Evolutionary conservation across 2,329 filamentous ascomycete species (phyloP), one percentile per base, ranked within the genome.

Genomic region (Ambrosiella xylebori): DNA sequence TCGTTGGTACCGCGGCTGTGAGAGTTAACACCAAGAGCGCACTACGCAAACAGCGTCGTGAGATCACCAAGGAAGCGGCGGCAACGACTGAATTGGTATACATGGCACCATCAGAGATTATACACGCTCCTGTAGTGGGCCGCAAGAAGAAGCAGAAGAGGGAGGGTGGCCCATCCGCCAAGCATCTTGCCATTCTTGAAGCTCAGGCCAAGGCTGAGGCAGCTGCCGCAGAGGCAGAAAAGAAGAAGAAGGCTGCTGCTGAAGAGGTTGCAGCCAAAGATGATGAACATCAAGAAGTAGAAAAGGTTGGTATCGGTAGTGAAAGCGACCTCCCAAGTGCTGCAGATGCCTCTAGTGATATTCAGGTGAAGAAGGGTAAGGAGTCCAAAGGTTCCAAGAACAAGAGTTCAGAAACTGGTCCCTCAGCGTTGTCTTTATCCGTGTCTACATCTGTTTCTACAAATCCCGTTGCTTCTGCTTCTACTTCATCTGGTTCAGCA

Each of bases 81-180:
- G 76, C 76, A 2, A 76, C 74, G 15, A 71, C 69, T 2, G 78
- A 80, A 61, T 64, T 71, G 0, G 65, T 77, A 62, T 74, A 75
- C 54, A 65, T 71, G 12, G 81, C 83, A 60, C 68, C 74, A 11
- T 74, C 79, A 56, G 77, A 80, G 62, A 54, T n/a, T 13, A 54
- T 50, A 11, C 77, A 80, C 63, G 87, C 81, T 7, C 87, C 88
- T 0, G 85, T 94, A 45, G 68, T 88, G 54, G 85, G 85, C 39
- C 80, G 87, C 56, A 89, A 89, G 74, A 91, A 88, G 74, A 93
- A 91, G 71, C 80, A 86, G 67, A 89, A 86, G 74, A 91, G 88
- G 70, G 81, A 85, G 64, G 83, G 80, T 64, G 37, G 37, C n/a
- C 68, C 68, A 12, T 39, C 57, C 7, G 68, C 68, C 49, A 54